A percentile compares a stretch with the other conserved stretches of the same genome.
These are phyloP conservation scores for Termitomyces sp. DNA, from an alignment of 768 basidiomycete genomes.

Conservation along the genomic window DNA sequence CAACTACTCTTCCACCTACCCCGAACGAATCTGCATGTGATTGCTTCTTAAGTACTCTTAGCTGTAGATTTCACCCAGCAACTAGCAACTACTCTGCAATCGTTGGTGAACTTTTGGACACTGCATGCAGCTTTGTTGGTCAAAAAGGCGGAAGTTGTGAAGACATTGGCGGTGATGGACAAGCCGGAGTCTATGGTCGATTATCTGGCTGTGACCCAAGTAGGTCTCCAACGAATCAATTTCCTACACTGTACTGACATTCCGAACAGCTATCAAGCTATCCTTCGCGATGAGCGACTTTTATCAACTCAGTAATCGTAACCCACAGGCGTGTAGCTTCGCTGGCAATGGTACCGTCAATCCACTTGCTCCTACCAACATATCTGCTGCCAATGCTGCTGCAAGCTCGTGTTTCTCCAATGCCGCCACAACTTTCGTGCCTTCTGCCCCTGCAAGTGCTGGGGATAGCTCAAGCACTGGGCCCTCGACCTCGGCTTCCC, in stretches of 20 bases:
- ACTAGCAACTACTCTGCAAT: conserved; percentile 56
- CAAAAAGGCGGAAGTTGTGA: conserved; percentile 54
- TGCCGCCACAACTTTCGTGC: conserved; percentile 59
- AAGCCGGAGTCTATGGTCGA: conserved; percentile 69
- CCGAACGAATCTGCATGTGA: conserved; percentile 77
- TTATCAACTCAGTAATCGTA: conserved; percentile 58
- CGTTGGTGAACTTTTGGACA: conserved; percentile 57
- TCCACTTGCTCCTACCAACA: conserved; percentile 39
- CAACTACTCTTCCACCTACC: conserved; percentile 72
- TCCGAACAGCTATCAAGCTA: conserved; percentile 58
- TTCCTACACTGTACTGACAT: conserved; percentile 6
- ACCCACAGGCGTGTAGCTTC: conserved; percentile 69
- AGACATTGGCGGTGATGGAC: conserved; percentile 69
- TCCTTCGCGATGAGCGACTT: conserved; percentile 80
- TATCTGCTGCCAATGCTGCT: conserved; percentile 45
- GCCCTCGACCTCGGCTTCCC: conserved; percentile 12
- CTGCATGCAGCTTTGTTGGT: conserved; percentile 74
- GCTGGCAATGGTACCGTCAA: conserved; percentile 82
- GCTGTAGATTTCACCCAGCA: conserved; percentile 67
- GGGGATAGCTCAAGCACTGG: conserved; percentile 16
- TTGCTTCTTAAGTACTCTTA: conserved; percentile 63
- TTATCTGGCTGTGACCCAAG: conserved; percentile 78
- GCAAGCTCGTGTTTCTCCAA: conserved; percentile 65
- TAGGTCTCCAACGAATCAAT: conserved; percentile 26
- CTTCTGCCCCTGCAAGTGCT: conserved; percentile 36